Percentiles rank a stretch among this genome's conserved stretches.
Conservation (phyloP, 371 early-diverging fungal genomes). For the Rhizopus microsporus region DNA sequence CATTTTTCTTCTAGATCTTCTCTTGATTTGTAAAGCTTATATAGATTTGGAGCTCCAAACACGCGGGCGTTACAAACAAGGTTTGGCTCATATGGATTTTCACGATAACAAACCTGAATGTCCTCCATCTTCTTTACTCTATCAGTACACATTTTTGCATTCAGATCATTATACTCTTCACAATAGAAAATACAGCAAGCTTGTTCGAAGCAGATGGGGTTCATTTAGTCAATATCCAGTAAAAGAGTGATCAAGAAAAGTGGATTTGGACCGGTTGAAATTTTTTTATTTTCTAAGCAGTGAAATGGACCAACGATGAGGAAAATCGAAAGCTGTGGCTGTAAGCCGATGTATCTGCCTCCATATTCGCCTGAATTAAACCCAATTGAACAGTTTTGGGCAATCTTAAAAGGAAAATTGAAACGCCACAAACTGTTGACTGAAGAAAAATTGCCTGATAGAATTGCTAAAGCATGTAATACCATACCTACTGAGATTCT, state of each 20-base stretch:
- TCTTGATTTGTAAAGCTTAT: constrained; percentile 4
- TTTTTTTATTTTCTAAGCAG: too few species aligned
- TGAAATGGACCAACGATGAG: constrained; percentile 7
- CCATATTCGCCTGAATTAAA: constrained; percentile 10
- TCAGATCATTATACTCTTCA: constrained; percentile 2
- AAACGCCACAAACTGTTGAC: constrained; percentile 10
- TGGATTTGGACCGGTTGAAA: not conserved
- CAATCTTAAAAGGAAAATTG: constrained; percentile 14
- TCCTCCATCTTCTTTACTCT: constrained; percentile 1
- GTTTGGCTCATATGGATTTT: constrained; percentile 2
- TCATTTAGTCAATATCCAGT: too few species aligned
- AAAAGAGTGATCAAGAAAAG: constrained; percentile 2
- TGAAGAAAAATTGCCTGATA: too few species aligned
- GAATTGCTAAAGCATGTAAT: constrained; percentile 8
- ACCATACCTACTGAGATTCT: constrained; percentile 6
- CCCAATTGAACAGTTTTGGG: constrained; percentile 12
- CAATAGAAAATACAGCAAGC: constrained; percentile 3
- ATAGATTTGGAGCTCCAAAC: constrained; percentile 1
- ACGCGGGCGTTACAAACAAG: constrained; percentile 4
- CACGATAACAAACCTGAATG: constrained; percentile 3
- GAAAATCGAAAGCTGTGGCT: constrained; percentile 12
- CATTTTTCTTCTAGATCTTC: too few species aligned
- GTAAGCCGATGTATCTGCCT: constrained; percentile 17
- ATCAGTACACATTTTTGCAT: constrained; percentile 1
- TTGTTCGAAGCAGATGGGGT: constrained; percentile 2